phyloP scores from a whole-genome alignment of 352 stramenopile species.

The Pythium folliculosum region DNA sequence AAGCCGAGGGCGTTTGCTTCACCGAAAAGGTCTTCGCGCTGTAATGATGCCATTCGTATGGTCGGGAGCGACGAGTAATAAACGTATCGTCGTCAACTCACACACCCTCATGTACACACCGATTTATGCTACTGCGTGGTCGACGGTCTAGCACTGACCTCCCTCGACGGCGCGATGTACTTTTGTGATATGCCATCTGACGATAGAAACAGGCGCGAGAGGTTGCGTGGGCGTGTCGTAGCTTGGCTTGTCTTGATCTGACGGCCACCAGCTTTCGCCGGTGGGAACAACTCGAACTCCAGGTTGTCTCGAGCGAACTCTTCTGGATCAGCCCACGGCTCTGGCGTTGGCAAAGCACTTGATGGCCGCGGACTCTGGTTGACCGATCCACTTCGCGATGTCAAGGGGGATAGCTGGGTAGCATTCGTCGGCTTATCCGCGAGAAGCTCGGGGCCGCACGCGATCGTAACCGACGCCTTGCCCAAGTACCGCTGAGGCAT shows the following conservation, averaged over 20 bases:
- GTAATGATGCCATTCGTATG: conserved; percentile 3
- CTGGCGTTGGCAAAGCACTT: not conserved
- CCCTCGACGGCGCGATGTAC: conserved; percentile 50
- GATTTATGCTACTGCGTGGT: conserved; percentile 25
- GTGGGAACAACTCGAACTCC: conserved; percentile 61
- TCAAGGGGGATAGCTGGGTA: conserved; percentile 3
- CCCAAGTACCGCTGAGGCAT: conserved; percentile 73
- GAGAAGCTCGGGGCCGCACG: conserved; percentile 52
- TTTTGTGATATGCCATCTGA: conserved; percentile 75
- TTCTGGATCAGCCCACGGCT: conserved; percentile 33
- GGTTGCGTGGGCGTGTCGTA: conserved; percentile 44
- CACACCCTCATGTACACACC: not conserved
- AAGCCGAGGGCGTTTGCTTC: conserved; percentile 88
- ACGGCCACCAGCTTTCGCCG: conserved; percentile 44
- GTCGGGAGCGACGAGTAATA: not conserved
- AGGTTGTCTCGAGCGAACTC: conserved; percentile 48
- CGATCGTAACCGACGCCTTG: conserved; percentile 70
- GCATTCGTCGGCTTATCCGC: conserved; percentile 8
- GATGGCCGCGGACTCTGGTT: conserved; percentile 29
- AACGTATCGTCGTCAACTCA: not conserved
- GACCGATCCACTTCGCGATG: conserved; percentile 21
- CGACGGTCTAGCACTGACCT: conserved; percentile 22
- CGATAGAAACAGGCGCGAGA: conserved; percentile 71
- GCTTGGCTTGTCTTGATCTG: conserved; percentile 70
- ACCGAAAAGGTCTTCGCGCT: conserved; percentile 74